phyloP scores from a whole-genome alignment of 2,329 filamentous ascomycete species.

The Microcera coccophila region DNA sequence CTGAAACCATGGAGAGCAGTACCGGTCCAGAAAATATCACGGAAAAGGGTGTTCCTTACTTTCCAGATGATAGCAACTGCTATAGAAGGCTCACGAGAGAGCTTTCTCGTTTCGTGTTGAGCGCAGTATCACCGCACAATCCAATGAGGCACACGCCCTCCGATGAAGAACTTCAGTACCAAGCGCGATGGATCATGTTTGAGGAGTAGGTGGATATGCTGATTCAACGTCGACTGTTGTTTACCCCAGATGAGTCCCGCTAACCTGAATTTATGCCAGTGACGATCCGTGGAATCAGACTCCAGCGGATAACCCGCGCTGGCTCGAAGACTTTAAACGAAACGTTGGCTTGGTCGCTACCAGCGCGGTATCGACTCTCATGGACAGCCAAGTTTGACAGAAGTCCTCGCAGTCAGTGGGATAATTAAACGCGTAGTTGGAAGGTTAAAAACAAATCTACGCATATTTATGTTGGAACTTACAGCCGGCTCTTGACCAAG shows the following conservation, averaged over 20 bases:
- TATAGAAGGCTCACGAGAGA: constrained; percentile 18
- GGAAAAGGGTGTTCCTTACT: too few relatives aligned
- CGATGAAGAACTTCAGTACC: constrained; percentile 31
- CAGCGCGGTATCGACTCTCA: too few relatives aligned
- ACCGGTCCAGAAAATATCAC: too few relatives aligned
- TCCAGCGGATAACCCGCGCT: constrained; percentile 32
- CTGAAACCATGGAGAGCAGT: too few relatives aligned
- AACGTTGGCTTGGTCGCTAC: constrained; percentile 4
- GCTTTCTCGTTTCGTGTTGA: constrained; percentile 18
- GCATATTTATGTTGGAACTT: too few relatives aligned
- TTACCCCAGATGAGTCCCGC: neutral
- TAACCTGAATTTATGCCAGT: neutral
- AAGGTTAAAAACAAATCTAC: too few relatives aligned
- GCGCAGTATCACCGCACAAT: constrained; percentile 26
- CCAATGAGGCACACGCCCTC: constrained; percentile 26
- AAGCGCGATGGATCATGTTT: constrained; percentile 31
- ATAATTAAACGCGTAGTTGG: too few relatives aligned
- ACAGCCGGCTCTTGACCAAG: too few relatives aligned
- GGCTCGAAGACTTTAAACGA: constrained; percentile 21
- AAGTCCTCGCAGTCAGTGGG: too few relatives aligned
- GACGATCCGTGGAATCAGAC: constrained; percentile 41
- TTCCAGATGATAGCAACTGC: constrained; percentile 18
- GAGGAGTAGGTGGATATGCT: constrained; percentile 23
- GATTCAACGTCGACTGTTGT: too few relatives aligned
- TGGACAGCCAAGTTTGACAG: too few relatives aligned